These are phyloP conservation scores for Microcera coccophila DNA, from an alignment of 2,329 filamentous ascomycete genomes.

Conservation along the genomic window DNA sequence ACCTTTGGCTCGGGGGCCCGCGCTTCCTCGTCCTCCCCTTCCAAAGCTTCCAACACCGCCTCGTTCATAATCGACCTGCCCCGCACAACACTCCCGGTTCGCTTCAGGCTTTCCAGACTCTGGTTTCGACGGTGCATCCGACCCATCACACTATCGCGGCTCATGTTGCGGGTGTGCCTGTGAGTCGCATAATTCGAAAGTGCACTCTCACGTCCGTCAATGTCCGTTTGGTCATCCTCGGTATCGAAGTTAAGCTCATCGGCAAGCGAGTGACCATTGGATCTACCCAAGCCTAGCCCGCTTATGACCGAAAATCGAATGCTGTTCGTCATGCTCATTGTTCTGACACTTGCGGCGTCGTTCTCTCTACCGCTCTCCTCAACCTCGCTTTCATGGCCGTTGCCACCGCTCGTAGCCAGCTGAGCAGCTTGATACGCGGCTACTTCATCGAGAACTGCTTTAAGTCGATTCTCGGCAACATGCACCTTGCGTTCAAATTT, in stretches of 20 bases:
- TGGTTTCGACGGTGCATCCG: constrained; percentile 52
- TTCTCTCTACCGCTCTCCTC: constrained; percentile 62
- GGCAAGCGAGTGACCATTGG: constrained; percentile 72
- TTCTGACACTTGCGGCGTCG: constrained; percentile 67
- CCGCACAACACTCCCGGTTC: constrained; percentile 52
- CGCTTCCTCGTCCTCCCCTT: constrained; percentile 51
- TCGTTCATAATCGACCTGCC: constrained; percentile 53
- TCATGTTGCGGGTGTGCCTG: constrained; percentile 51
- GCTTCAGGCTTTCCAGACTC: constrained; percentile 56
- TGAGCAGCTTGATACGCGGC: constrained; percentile 62
- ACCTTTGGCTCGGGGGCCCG: constrained; percentile 34
- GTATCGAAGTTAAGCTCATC: constrained; percentile 88
- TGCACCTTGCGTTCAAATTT: constrained; percentile 81
- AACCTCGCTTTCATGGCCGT: constrained; percentile 51
- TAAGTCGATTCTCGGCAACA: constrained; percentile 82
- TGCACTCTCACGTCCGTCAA: constrained; percentile 63
- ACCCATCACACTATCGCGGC: constrained; percentile 52
- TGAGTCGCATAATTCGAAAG: constrained; percentile 46
- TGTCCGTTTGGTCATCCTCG: constrained; percentile 70
- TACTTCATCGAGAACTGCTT: constrained; percentile 80
- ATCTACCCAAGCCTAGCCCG: constrained; percentile 51
- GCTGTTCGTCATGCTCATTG: constrained; percentile 68
- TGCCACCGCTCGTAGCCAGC: constrained; percentile 32
- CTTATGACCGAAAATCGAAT: constrained; percentile 70
- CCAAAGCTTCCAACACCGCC: constrained; percentile 52